phyloP scores from a whole-genome alignment of 352 stramenopile genomes.

The Globisporangium cylindrosporum region DNA sequence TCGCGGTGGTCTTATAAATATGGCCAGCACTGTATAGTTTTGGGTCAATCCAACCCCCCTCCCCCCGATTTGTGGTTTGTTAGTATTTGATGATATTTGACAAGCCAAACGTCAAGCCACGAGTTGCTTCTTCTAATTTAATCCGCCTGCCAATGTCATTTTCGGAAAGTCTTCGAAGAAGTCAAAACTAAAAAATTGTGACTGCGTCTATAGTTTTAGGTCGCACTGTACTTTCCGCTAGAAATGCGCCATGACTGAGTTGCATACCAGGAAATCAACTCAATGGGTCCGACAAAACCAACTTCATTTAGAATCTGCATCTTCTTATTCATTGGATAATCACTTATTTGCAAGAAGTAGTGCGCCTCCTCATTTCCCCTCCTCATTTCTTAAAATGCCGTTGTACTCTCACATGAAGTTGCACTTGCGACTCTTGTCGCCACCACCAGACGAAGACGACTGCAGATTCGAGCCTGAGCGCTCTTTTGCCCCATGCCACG shows the following conservation, averaged over 20 bases:
- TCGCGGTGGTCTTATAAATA: no score
- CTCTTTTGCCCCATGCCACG: not conserved
- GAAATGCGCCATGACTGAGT: not conserved
- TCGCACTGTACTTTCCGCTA: not conserved
- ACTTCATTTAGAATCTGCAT: not conserved
- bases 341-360: not conserved
- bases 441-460: not conserved
- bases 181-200: no score
- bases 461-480: not conserved
- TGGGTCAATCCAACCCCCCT: no score
- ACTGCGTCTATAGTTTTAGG: no score
- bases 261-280: not conserved
- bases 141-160: no score
- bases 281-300: not conserved
- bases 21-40: no score
- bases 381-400: not conserved
- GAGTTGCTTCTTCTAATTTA: no score
- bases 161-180: no score
- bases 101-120: no score
- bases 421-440: constrained; percentile 7
- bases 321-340: not conserved
- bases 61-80: no score
- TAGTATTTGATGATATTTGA: no score
- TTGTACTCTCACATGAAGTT: constrained; percentile 13
- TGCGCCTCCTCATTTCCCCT: not conserved